Conservation (phyloP, 768 basidiomycete species). For the Auricularia auricula-judae region DNA sequence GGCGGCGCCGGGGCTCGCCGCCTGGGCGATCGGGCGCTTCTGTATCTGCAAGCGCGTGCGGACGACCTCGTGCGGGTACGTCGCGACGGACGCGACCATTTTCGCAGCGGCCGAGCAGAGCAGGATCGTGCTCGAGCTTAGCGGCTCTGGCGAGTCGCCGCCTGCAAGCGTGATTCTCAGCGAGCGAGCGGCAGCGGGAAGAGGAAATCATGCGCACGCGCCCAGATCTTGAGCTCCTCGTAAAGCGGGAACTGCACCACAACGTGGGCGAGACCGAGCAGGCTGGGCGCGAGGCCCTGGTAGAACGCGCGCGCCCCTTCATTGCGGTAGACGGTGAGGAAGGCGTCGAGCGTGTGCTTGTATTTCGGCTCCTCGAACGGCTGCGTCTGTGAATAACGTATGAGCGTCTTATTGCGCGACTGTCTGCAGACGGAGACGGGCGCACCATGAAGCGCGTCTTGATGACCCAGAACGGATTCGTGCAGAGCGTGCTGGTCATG, state of each 20-base stretch:
- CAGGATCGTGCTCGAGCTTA: slow-evolving; percentile 59
- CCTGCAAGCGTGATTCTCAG: slow-evolving; percentile 21
- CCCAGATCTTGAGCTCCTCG: slow-evolving; percentile 78
- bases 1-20: slow-evolving; percentile 25
- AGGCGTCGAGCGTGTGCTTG: slow-evolving; percentile 83
- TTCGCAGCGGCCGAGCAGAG: slow-evolving; percentile 88
- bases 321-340: slow-evolving; percentile 75
- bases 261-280: slow-evolving; percentile 89
- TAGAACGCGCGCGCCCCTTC: slow-evolving; percentile 90
- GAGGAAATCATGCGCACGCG: slow-evolving; percentile 50
- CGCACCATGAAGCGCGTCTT: slow-evolving; percentile 97
- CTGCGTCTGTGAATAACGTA: slow-evolving; percentile 52
- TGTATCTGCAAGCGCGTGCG: slow-evolving; percentile 95
- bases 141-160: slow-evolving; percentile 32
- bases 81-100: slow-evolving; percentile 90
- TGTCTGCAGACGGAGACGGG: slow-evolving; percentile 5
- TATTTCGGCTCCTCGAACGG: slow-evolving; percentile 68
- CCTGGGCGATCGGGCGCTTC: slow-evolving; percentile 45
- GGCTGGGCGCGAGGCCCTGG: slow-evolving; percentile 83
- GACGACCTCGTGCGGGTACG: slow-evolving; percentile 97
- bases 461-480: slow-evolving; percentile 97
- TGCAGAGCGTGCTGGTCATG: slow-evolving; percentile 83
- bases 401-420: slow-evolving; percentile 4
- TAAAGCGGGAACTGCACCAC: slow-evolving; percentile 97
- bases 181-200: slow-evolving; percentile 6